Percentiles rank a stretch among this genome's conserved stretches.
phyloP scores from a whole-genome alignment of 352 stramenopile species.

The Aphanomyces invadans region DNA sequence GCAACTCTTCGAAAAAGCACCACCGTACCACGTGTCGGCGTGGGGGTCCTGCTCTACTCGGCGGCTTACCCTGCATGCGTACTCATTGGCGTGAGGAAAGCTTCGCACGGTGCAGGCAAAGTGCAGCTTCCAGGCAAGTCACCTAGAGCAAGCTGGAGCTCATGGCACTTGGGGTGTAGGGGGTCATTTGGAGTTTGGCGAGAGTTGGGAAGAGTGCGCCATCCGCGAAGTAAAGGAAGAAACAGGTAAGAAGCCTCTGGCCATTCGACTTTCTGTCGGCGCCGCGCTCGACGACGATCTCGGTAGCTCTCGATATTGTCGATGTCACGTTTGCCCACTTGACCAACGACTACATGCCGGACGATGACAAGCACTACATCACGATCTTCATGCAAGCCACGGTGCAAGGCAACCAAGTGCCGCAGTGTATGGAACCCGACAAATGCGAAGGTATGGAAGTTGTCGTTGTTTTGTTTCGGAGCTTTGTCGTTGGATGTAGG shows the following conservation, averaged over 20 bases:
- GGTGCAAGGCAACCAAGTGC: constrained; percentile 40
- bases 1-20: constrained; percentile 51
- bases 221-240: constrained; percentile 78
- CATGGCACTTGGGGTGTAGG: constrained; percentile 23
- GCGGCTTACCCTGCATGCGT: constrained; percentile 55
- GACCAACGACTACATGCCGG: constrained; percentile 77
- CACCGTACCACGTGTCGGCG: constrained; percentile 59
- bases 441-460: constrained; percentile 72
- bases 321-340: constrained; percentile 50
- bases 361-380: constrained; percentile 78
- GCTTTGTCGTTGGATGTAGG: no score
- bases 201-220: constrained; percentile 70
- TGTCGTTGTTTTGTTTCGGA: no score
- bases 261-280: constrained; percentile 37
- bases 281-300: constrained; percentile 49
- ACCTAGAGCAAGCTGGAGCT: not conserved
- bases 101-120: constrained; percentile 68
- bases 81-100: constrained; percentile 61
- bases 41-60: constrained; percentile 67
- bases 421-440: constrained; percentile 71
- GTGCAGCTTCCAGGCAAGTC: constrained; percentile 51
- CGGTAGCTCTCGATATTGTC: constrained; percentile 39
- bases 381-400: constrained; percentile 75
- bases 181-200: constrained; percentile 77
- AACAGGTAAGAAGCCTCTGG: constrained; percentile 35